Evolutionary conservation across 148 eudicot species (phyloP), one percentile per base, ranked within the genome.

Genomic region (Rhododendron mucronatum): DNA sequence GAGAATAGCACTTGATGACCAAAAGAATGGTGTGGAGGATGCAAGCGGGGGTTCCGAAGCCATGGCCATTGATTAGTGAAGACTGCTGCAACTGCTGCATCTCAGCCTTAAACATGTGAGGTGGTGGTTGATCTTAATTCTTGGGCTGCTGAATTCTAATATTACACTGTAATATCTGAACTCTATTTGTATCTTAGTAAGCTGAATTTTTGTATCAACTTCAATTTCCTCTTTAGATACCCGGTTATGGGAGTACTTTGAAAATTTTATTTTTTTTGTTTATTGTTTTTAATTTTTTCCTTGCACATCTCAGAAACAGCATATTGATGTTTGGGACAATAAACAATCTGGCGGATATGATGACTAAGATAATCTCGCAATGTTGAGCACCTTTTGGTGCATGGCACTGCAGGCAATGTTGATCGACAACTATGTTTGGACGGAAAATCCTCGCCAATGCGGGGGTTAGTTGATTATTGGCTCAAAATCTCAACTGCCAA

Each of bases 41-140:
- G 90, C 88, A 35, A 88, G n/a, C 74, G 92, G 91, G 75, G 89
- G 77, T 61, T 90, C 92, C 45, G 95, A 93, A 86, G 93, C 97
- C 82, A 95, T 94, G 98, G 92, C 85, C 83, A 30, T 95, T 74
- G 97, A 93, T 90, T 94, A 95, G 88, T 30, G 77, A 35, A 82
- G 55, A 51, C 55, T 13, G 55, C 55, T 13, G 16, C 15, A 37
- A 26, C 28, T 44, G 39, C n/a, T 82, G 33, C 48, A 13, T 37
- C 74, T 73, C 55, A 78, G 7, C 11, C 18, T 28, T 84, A 28
- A 51, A 53, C 57, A 13, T 53, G 20, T 53, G 51, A 53, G 81
- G 55, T 83, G 48, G 85, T 83, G 2, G 35, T n/a, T 74, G 37
- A 61, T 84, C 63, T 55, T 37, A 21, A 37, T 30, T 15, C 76